Conservation (phyloP, 1,139 yeast genomes). For the Geotrichum bryndzae region DNA sequence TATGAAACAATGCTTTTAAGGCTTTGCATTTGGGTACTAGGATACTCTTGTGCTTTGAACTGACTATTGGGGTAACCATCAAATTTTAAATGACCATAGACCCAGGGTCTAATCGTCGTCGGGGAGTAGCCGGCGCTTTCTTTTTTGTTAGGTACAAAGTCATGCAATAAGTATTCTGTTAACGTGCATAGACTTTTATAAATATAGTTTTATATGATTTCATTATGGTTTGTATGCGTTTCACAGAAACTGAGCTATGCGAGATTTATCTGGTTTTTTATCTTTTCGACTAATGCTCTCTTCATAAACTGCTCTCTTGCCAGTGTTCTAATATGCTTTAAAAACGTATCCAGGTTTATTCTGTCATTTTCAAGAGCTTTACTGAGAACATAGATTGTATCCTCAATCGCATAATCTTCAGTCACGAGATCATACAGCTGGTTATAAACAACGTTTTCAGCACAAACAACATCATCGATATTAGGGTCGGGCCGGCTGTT, state of each 20-base stretch:
- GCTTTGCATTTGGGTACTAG: no score
- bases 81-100: no score
- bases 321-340: conserved; percentile 47
- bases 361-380: conserved; percentile 49
- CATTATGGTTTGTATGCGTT: neutral
- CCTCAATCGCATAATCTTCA: conserved; percentile 64
- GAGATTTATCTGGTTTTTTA: conserved; percentile 20
- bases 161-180: no score
- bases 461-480: conserved; percentile 41
- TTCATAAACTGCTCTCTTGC: conserved; percentile 70
- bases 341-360: conserved; percentile 46
- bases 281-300: conserved; percentile 28
- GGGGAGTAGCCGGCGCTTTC: no score
- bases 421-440: conserved; percentile 63
- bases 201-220: no score
- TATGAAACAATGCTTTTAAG: neutral
- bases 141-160: no score
- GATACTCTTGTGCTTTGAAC: no score
- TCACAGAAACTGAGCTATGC: neutral
- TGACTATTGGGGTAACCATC: no score
- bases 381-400: conserved; percentile 55
- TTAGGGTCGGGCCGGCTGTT: conserved; percentile 32
- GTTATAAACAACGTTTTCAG: conserved; percentile 44
- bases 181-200: no score
- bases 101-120: no score